phyloP scores from a whole-genome alignment of 192 early-diverging fungal genomes.

The Ambispora gerdemannii region DNA sequence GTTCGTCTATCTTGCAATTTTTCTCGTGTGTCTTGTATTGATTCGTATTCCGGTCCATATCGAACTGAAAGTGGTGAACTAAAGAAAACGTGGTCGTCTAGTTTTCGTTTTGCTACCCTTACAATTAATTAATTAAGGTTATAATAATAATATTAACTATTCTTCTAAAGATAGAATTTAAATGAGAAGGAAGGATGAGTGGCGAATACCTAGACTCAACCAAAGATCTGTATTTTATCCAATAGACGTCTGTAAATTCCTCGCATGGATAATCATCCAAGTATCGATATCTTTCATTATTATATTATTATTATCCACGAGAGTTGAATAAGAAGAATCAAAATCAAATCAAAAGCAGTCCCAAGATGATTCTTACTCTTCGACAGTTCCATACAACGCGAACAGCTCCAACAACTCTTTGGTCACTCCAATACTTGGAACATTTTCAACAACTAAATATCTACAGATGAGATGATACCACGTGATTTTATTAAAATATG shows the following conservation, averaged over 20 bases:
- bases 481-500: not conserved
- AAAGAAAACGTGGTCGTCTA: slow-evolving; percentile 43
- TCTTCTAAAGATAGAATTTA: too few relatives aligned
- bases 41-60: slow-evolving; percentile 44
- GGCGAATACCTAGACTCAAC: slow-evolving; percentile 34
- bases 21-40: slow-evolving; percentile 40
- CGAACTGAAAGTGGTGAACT: slow-evolving; percentile 34
- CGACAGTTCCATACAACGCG: slow-evolving; percentile 30
- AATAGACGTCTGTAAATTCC: slow-evolving; percentile 36
- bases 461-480: slow-evolving; percentile 5
- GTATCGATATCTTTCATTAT: slow-evolving; percentile 22
- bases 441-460: slow-evolving; percentile 33
- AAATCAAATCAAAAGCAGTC: not conserved
- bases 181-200: too few relatives aligned
- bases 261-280: slow-evolving; percentile 32
- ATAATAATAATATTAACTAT: not conserved
- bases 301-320: too few relatives aligned
- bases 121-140: not conserved
- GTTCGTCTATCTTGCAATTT: slow-evolving; percentile 40
- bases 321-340: too few relatives aligned
- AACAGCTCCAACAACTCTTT: slow-evolving; percentile 29
- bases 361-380: slow-evolving; percentile 16
- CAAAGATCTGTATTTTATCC: slow-evolving; percentile 31
- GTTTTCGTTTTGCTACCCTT: slow-evolving; percentile 34
- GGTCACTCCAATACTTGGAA: slow-evolving; percentile 21